A percentile compares a stretch with the other conserved stretches of the same genome.
phyloP scores from a whole-genome alignment of 164 flowering plant genomes.

The Stephania cephalantha region DNA sequence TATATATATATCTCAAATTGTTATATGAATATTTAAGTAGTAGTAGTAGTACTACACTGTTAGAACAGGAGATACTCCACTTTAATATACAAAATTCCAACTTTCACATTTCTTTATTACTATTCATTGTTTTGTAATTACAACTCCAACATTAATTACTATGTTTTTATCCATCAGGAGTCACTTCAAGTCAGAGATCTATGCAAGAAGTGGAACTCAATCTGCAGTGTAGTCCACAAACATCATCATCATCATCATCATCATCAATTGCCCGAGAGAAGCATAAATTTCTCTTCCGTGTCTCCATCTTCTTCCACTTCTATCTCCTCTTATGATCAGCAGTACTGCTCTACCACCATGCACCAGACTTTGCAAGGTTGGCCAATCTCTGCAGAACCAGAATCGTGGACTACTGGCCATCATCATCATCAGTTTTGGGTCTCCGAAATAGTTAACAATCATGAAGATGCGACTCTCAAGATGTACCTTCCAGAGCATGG shows the following conservation, averaged over 20 bases:
- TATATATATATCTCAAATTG: conserved; percentile 4
- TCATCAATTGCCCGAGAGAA: conserved; percentile 23
- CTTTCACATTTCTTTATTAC: neutral
- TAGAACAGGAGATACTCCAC: neutral
- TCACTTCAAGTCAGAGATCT: conserved; percentile 43
- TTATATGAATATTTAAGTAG: too few species aligned
- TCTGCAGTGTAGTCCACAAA: conserved; percentile 51
- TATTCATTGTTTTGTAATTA: neutral
- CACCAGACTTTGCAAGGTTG: conserved; percentile 32
- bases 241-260: conserved; percentile 19
- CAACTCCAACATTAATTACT: neutral
- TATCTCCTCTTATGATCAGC: conserved; percentile 45
- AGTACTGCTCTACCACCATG: conserved; percentile 24
- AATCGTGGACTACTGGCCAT: conserved; percentile 27
- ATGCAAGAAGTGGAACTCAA: conserved; percentile 57
- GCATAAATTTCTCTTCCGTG: conserved; percentile 41
- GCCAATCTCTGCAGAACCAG: conserved; percentile 35
- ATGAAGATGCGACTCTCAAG: conserved; percentile 29
- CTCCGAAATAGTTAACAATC: conserved; percentile 19
- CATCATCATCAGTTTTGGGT: conserved; percentile 27
- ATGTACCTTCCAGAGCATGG: conserved; percentile 31
- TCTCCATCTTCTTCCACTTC: conserved; percentile 58
- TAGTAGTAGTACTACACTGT: neutral
- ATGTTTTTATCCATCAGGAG: conserved; percentile 30
- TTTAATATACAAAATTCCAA: neutral